Evolutionary conservation across 1,284 basidiomycete genomes (phyloP), one percentile per base, ranked within the genome.

Genomic region (Prillingera fragicola): DNA sequence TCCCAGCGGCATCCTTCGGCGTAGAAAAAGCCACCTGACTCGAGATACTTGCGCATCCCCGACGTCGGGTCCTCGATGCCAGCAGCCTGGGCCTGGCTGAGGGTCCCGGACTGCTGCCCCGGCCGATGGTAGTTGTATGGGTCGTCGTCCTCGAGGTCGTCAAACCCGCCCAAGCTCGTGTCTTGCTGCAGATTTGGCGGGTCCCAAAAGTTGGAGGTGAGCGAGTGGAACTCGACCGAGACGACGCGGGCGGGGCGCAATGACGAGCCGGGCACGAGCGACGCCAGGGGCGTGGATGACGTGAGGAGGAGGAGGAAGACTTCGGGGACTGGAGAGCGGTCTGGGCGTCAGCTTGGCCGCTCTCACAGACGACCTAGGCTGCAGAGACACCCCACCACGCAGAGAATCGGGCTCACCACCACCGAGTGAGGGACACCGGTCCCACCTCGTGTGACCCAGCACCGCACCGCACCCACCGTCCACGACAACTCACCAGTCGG

Each of bases 11-110:
- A 79, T 51, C 81, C 80, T 17, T 82, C 64, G 5, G 94, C 84
- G 64, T 88, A 95, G 72, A 96, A 99, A 73, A 99, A 99, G 1
- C 85, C 83, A 4, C 91, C 91, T 18, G 84, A 85, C 38, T 87
- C 85, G 7, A 99, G 73, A 38, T 97, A 91, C 70, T 95, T 96
- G 38, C 82, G 85, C 57, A 98, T 78, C 0, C 89, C 85, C 39
- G 80, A 71, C 65, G 90, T 95, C 3, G 95, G 94, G 63, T 97
- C 89, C 60, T 95, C 89, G 59, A 83, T 70, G 10, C 74, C 71
- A 26, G 74, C 62, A 48, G 60, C 69, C 28, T 72, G 59, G 13
- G 76, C 66, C 58, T 46, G 72, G 70, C 44, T 83, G 81, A 10
- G 56, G 50, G 41, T 21, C 58, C 65, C n/a, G n/a, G n/a, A n/a